These are phyloP conservation scores for Glarea lozoyensis DNA, from an alignment of 495 filamentous ascomycete genomes.

Conservation along the genomic window DNA sequence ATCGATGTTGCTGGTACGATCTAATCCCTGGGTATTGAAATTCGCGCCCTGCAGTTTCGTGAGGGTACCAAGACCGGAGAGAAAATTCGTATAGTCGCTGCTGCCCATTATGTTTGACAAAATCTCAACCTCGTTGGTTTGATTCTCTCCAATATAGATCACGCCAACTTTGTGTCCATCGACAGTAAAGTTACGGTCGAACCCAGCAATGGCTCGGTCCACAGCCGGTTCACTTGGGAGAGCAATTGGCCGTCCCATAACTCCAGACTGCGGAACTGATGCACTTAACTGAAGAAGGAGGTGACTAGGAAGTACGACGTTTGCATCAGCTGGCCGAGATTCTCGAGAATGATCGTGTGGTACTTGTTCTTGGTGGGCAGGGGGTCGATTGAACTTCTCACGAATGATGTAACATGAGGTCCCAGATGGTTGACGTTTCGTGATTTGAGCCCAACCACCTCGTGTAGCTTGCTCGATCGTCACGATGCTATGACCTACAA, in stretches of 20 bases:
- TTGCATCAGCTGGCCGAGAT: constrained; percentile 30
- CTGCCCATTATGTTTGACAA: constrained; percentile 76
- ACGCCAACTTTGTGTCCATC: constrained; percentile 95
- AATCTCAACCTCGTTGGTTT: constrained; percentile 73
- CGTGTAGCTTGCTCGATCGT: constrained; percentile 71
- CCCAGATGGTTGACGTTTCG: constrained; percentile 74
- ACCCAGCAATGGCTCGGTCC: constrained; percentile 63
- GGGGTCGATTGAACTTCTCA: constrained; percentile 58
- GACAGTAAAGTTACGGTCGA: constrained; percentile 84
- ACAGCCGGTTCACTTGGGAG: constrained; percentile 76
- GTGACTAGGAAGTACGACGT: constrained; percentile 66
- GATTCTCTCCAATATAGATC: constrained; percentile 80
- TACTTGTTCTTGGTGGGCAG: constrained; percentile 54
- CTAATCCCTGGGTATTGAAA: constrained; percentile 93
- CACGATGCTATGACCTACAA: constrained; percentile 79
- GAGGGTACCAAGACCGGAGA: constrained; percentile 71
- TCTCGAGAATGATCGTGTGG: constrained; percentile 39
- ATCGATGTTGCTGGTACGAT: constrained; percentile 62
- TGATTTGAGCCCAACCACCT: constrained; percentile 70
- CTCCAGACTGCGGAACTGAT: constrained; percentile 52
- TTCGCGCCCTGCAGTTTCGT: constrained; percentile 68
- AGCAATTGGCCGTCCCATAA: constrained; percentile 59
- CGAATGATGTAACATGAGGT: constrained; percentile 70
- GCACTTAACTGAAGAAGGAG: constrained; percentile 74
- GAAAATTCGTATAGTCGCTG: constrained; percentile 74